Base-by-base conservation (phyloP, 768 basidiomycete genomes). In the Auricularia sp. region DNA sequence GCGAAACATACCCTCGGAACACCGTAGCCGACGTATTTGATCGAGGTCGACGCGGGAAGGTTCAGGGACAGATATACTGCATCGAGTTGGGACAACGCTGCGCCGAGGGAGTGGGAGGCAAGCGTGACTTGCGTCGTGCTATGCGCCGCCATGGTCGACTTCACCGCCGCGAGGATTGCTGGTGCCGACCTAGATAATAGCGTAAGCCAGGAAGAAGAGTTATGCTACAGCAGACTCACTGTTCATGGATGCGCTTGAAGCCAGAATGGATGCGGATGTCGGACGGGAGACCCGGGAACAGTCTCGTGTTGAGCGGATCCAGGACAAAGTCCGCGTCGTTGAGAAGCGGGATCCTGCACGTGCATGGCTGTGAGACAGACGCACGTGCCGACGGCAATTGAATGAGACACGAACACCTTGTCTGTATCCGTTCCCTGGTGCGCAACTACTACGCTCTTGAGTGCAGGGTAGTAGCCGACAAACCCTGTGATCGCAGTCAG, bases 381-480 rank as follows among this genome's bases (percentile, higher is more conserved):
- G 56, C 23, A 59, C 56, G 34, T 51, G 47, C 47, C 47, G 8
- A 4, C 29, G 56, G 29, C 4, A 5, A 59, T 18, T 14, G 34
- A 33, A 14, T 2, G 33, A 44, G 16, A 3, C 12, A 64, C 73
- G 63, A 39, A 77, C 77, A 78, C 53, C 56, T 74, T 29, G 8
- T 35, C 60, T 18, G 74, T 67, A 59, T 79, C 67, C 5, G 77
- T 78, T 8, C 77, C 77, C 63, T 78, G 75, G 56, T 59, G 34
- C 11, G 29, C 23, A 18, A 59, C 34, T 6, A 59, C 11, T 39
- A 78, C 77, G 2, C 71, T 72, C 8, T 70, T 62, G 35, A 79
- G 68, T 1, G 66, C 70, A 0, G 81, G 77, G 64, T 79, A 79
- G 66, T 75, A 84, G n/a, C 83, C 83, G 35, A 84, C 83, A 62